Base-by-base conservation (phyloP, 2,329 filamentous ascomycete species). In the Zasmidium angulare region DNA sequence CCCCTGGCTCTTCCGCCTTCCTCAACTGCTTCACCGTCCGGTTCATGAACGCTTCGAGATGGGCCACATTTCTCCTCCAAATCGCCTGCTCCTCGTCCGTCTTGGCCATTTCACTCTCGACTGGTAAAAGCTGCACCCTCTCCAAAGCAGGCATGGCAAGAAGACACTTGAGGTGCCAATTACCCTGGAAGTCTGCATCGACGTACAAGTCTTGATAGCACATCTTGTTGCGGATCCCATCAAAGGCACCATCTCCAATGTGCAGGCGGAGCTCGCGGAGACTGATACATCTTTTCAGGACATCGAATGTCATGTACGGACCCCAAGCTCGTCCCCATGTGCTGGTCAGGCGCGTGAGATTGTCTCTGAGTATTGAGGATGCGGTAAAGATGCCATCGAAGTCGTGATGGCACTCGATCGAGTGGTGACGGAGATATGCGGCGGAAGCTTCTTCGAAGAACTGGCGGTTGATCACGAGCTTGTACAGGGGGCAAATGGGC, bases 321-420 rank as follows among this genome's bases (percentile, higher is more conserved):
- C 23, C 20, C 46, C 26, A 29, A 11, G 11, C 11, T 29, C 26
- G 4, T 49, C 9, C 3, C 46, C 20, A 49, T 20, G 19, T 19
- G 46, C 20, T 21, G 3, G 10, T n/a, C 24, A 53, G n/a, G 2
- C 26, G 14, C 14, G 50, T 53, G 12, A 53, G 31, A 53, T 20
- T 21, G n/a, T 12, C 19, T 23, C 21, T 23, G n/a, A 53, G 19
- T 4, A 24, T 22, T 40, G 24, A 17, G n/a, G 50, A 53, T 3
- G 24, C n/a, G 3, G 10, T 36, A 9, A 43, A 40, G 24, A 53
- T 29, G 23, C n/a, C 26, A 10, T 7, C 21, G 21, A 46, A 11
- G 40, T 24, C 21, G 4, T 55, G 22, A 7, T 51, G 21, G 20
- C 84, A 78, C 1, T 80, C 75, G 0, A 78, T 66, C 0, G 81